Evolutionary conservation across 2,329 filamentous ascomycete genomes (phyloP).

Genomic region (Aspergillus unguis): DNA sequence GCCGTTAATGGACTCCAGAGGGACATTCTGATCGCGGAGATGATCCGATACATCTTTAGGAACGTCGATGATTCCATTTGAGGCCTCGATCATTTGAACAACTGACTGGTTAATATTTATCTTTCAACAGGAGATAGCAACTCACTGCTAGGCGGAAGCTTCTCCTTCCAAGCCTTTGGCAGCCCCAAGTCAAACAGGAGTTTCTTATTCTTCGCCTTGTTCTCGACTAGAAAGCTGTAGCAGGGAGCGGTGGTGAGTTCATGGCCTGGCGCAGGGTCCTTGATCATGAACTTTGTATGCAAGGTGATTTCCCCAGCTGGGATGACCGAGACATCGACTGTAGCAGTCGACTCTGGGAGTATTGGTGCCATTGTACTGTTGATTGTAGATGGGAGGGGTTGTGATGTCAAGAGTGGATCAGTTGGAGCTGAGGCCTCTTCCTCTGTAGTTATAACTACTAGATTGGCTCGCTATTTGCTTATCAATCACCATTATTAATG

Average conservation of each 20-base stretch:
- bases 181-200: conserved; percentile 8
- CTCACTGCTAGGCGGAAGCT: background rate
- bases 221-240: conserved; percentile 7
- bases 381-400: background rate
- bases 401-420: background rate
- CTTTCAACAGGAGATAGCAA: background rate
- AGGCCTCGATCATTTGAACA: background rate
- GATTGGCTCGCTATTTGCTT: too few relatives aligned
- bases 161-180: conserved; percentile 3
- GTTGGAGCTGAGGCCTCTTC: background rate
- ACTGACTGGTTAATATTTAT: background rate
- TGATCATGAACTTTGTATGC: background rate
- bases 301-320: background rate
- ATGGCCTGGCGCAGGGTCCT: conserved; percentile 1
- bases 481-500: too few relatives aligned
- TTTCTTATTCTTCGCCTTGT: background rate
- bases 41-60: background rate
- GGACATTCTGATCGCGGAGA: background rate
- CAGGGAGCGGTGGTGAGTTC: background rate
- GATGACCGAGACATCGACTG: conserved; percentile 1
- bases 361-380: background rate
- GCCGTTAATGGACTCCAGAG: background rate
- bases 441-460: background rate
- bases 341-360: background rate
- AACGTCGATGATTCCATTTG: background rate